phyloP scores from a whole-genome alignment of 768 basidiomycete genomes.

The Phylloporus rhodoxanthus region DNA sequence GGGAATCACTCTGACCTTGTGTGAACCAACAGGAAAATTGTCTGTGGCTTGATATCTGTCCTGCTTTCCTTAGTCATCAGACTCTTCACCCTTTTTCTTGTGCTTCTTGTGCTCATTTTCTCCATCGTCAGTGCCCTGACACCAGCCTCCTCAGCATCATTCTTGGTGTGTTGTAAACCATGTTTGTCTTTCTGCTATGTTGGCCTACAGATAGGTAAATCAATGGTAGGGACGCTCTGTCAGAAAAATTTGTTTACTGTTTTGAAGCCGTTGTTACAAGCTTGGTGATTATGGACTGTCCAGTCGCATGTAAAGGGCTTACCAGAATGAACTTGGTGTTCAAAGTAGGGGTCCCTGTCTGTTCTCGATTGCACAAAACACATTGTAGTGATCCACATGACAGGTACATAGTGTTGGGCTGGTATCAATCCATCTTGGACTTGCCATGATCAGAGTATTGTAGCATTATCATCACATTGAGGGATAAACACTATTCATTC shows the following conservation, averaged over 20 bases:
- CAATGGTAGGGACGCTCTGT: background rate
- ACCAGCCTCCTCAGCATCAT: background rate
- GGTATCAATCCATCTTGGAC: background rate
- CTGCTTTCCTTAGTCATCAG: conserved; percentile 4
- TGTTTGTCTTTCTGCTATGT: background rate
- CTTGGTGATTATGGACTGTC: background rate
- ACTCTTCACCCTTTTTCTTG: conserved; percentile 1
- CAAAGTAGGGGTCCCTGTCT: too few species aligned
- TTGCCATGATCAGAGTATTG: background rate
- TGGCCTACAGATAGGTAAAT: background rate
- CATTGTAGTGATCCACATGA: background rate
- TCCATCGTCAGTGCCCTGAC: conserved; percentile 3
- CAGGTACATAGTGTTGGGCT: background rate
- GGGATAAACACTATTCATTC: too few species aligned
- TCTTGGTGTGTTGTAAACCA: conserved; percentile 3
- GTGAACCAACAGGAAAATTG: background rate
- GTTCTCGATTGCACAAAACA: background rate
- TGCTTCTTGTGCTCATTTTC: conserved; percentile 6
- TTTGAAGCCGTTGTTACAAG: background rate
- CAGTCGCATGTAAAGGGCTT: background rate
- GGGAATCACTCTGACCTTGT: background rate
- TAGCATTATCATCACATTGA: too few species aligned
- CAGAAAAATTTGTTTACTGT: background rate
- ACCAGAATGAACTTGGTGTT: too few species aligned
- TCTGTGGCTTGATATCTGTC: conserved; percentile 4